Conservation (phyloP, 495 filamentous ascomycete species). For the Aspergillus olivimuriae region DNA sequence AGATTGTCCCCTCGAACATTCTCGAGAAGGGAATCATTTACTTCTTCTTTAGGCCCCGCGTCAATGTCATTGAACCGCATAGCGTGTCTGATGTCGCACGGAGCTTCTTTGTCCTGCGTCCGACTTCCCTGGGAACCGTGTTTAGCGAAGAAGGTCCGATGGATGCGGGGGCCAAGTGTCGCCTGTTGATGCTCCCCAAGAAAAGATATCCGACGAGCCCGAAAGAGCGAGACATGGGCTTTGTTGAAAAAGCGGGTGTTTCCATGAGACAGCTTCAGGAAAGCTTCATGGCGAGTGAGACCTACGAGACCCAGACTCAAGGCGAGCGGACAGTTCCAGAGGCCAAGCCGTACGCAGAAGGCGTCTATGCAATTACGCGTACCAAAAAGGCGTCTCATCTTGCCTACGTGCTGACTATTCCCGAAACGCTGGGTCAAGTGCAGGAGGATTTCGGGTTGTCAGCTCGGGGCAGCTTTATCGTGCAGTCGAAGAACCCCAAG, state of each 20-base stretch:
- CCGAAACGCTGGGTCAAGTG: constrained; percentile 59
- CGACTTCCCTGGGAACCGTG: constrained; percentile 62
- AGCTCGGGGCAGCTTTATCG: constrained; percentile 67
- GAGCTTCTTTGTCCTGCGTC: constrained; percentile 77
- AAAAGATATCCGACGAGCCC: constrained; percentile 72
- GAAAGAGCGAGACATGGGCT: constrained; percentile 70
- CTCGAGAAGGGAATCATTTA: constrained; percentile 92
- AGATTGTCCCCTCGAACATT: constrained; percentile 60
- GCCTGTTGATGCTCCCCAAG: constrained; percentile 77
- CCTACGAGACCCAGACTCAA: constrained; percentile 72
- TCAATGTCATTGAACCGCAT: constrained; percentile 67
- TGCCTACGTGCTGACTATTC: constrained; percentile 78
- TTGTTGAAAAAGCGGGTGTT: constrained; percentile 71
- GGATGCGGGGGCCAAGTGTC: constrained; percentile 51
- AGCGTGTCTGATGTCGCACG: constrained; percentile 66
- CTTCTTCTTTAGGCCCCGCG: constrained; percentile 81
- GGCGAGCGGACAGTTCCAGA: constrained; percentile 66
- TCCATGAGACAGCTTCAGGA: constrained; percentile 68
- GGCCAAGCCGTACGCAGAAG: constrained; percentile 72
- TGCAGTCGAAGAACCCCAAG: constrained; percentile 77
- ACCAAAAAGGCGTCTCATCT: constrained; percentile 69
- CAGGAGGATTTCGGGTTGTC: constrained; percentile 72
- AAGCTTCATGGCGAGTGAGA: constrained; percentile 56
- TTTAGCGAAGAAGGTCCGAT: constrained; percentile 56
- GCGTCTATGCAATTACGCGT: constrained; percentile 77